Base-by-base conservation (phyloP, 208 protist species). In the Wallacemonas sp. region DNA sequence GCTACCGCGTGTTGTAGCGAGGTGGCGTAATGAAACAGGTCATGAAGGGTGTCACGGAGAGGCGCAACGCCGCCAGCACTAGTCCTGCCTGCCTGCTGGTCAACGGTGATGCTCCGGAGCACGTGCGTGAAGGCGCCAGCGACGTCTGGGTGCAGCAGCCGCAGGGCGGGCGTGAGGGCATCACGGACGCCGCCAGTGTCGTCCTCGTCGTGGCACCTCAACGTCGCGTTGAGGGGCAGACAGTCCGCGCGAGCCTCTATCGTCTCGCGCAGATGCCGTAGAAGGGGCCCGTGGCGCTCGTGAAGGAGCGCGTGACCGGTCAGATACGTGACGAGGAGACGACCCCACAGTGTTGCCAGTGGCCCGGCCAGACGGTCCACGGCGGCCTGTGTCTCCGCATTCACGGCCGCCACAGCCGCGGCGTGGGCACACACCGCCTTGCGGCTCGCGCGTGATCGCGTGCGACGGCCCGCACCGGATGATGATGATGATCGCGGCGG, bases 211-310 rank as follows among this genome's bases (percentile, higher is more conserved):
- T n/a, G n/a, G n/a, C n/a, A n/a, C 42, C 5, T 19, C 42, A 34
- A n/a, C 50, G 50, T 57, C 30, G 8, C 45, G 26, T 5, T 6
- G 3, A 10, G 3, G 10, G 50, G 32, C 3, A 57, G 50, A 32
- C 50, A 57, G 10, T 57, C 50, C 9, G 29, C 29, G n/a, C 50
- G 50, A n/a, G 50, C 50, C 30, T 57, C 50, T 6, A 57, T 32
- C 19, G 33, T 32, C 4, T 38, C 50, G 8, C 38, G 33, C 0
- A 57, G 30, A 21, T 19, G 26, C 30, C 0, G 8, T 32, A 57
- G 32, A 0, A 37, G 24, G n/a, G 50, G 5, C 4, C 17, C 9
- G 50, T 30, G 38, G 50, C 19, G 50, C 6, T 34, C 50, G 0
- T 6, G 38, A 19, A 57, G 50, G 15, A 57, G 50, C 1, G 50